These are phyloP conservation scores for Cephalotrichum gorgonifer DNA, from an alignment of 2,329 filamentous ascomycete genomes.

Conservation along the genomic window DNA sequence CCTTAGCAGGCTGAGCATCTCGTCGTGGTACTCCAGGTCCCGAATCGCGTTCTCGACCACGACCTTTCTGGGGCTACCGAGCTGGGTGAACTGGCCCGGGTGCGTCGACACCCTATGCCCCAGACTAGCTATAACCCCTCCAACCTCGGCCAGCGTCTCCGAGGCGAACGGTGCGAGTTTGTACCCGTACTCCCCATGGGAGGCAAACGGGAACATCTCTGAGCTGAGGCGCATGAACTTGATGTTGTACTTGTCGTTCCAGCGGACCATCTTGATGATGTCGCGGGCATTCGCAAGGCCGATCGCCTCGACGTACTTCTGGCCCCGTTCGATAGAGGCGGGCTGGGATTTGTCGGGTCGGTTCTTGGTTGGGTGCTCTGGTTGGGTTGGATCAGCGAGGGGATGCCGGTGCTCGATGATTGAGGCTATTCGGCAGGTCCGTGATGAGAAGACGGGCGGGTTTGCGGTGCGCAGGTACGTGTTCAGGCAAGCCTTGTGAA, in stretches of 20 bases:
- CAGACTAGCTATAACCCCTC: conserved; percentile 63
- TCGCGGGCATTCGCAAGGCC: conserved; percentile 77
- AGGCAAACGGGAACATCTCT: conserved; percentile 96
- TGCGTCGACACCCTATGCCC: conserved; percentile 84
- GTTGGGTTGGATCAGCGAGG: conserved; percentile 61
- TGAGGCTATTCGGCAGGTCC: conserved; percentile 83
- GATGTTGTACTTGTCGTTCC: conserved; percentile 89
- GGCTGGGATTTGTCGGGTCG: conserved; percentile 66
- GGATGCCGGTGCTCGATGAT: conserved; percentile 85
- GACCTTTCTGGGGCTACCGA: conserved; percentile 69
- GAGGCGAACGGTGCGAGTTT: conserved; percentile 74
- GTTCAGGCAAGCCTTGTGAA: conserved; percentile 66
- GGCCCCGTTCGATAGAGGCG: conserved; percentile 55
- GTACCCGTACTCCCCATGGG: conserved; percentile 79
- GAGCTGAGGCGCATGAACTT: conserved; percentile 87
- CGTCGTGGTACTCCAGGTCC: conserved; percentile 80
- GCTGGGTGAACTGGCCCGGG: conserved; percentile 85
- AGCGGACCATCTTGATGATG: conserved; percentile 73
- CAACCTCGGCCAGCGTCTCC: conserved; percentile 64
- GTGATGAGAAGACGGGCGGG: conserved; percentile 79
- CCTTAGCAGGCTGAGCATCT: conserved; percentile 67
- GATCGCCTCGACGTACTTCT: conserved; percentile 63
- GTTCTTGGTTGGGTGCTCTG: conserved; percentile 77
- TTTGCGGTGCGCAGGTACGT: conserved; percentile 78
- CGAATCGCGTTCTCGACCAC: conserved; percentile 70